These are phyloP conservation scores for Hypoxylon rubiginosum DNA, from an alignment of 2,329 filamentous ascomycete genomes.

Conservation along the genomic window DNA sequence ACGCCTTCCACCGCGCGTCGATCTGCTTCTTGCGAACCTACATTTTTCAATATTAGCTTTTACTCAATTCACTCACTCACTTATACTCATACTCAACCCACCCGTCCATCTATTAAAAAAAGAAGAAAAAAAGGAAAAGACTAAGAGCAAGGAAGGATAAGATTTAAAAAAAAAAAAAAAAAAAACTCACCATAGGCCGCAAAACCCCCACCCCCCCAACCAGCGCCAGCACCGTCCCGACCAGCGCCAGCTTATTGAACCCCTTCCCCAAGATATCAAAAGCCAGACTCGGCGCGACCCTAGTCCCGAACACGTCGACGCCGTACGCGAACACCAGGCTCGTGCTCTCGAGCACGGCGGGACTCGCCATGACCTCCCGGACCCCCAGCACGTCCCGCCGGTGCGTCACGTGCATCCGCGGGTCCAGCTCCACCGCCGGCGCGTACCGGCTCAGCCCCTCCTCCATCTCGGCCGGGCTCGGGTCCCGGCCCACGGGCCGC, in stretches of 20 bases:
- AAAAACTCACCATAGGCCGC: constrained; percentile 82
- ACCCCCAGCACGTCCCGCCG: constrained; percentile 84
- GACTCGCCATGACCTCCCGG: constrained; percentile 77
- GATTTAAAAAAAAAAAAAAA: constrained; percentile 4
- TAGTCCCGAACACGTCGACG: constrained; percentile 87
- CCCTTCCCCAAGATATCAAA: constrained; percentile 95
- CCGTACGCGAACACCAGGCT: constrained; percentile 91
- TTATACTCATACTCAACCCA: neutral
- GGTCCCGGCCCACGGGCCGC: constrained; percentile 86
- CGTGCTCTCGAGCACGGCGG: constrained; percentile 90
- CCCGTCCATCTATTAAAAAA: too few relatives aligned
- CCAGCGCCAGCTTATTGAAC: constrained; percentile 90
- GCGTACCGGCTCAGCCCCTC: constrained; percentile 85
- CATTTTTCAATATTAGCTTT: constrained; percentile 31
- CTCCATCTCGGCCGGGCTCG: constrained; percentile 81
- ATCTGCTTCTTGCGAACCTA: constrained; percentile 65
- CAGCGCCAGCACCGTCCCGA: constrained; percentile 86
- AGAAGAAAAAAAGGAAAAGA: too few relatives aligned
- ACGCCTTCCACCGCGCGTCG: constrained; percentile 55
- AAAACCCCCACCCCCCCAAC: constrained; percentile 81
- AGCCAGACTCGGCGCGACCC: constrained; percentile 86
- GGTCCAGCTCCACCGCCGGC: constrained; percentile 85
- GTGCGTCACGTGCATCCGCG: constrained; percentile 84
- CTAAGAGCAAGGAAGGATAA: too few relatives aligned
- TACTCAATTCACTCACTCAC: too few relatives aligned